These are phyloP conservation scores for Isabelozyma pseudorhagii DNA, from an alignment of 805 yeast genomes.

Conservation along the genomic window DNA sequence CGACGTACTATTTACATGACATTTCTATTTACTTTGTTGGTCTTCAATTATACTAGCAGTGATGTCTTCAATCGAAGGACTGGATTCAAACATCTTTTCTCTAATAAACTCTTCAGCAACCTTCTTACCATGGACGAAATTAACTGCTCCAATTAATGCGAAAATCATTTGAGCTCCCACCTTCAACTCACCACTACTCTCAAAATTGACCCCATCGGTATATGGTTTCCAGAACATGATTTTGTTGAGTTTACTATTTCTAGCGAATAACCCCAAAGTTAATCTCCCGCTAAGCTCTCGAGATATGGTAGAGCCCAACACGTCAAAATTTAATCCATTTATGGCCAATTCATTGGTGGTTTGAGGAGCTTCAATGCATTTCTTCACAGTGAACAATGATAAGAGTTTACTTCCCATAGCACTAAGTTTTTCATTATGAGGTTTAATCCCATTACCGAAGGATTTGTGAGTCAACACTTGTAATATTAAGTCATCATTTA, in stretches of 20 bases:
- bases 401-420: slow-evolving; percentile 66
- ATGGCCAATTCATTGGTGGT: slow-evolving; percentile 32
- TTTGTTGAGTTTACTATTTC: slow-evolving; percentile 43
- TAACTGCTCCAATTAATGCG: slow-evolving; percentile 69
- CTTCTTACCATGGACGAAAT: slow-evolving; percentile 56
- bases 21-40: slow-evolving; percentile 38
- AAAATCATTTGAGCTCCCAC: slow-evolving; percentile 52
- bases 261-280: slow-evolving; percentile 51
- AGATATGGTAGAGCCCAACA: slow-evolving; percentile 55
- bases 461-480: slow-evolving; percentile 93
- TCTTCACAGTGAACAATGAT: slow-evolving; percentile 46
- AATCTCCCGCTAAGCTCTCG: slow-evolving; percentile 50
- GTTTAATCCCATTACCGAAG: slow-evolving; percentile 86
- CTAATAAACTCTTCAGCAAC: slow-evolving; percentile 58
- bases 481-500: slow-evolving; percentile 61
- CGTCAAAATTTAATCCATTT: slow-evolving; percentile 52
- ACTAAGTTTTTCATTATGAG: slow-evolving; percentile 83
- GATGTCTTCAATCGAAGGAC: slow-evolving; percentile 30
- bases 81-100: slow-evolving; percentile 41
- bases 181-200: slow-evolving; percentile 53
- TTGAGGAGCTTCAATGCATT: slow-evolving; percentile 29
- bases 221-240: slow-evolving; percentile 67
- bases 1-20: slow-evolving; percentile 45
- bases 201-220: slow-evolving; percentile 43
- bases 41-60: slow-evolving; percentile 20